Base-by-base conservation (phyloP, 768 basidiomycete genomes). In the Lactarius vividus region DNA sequence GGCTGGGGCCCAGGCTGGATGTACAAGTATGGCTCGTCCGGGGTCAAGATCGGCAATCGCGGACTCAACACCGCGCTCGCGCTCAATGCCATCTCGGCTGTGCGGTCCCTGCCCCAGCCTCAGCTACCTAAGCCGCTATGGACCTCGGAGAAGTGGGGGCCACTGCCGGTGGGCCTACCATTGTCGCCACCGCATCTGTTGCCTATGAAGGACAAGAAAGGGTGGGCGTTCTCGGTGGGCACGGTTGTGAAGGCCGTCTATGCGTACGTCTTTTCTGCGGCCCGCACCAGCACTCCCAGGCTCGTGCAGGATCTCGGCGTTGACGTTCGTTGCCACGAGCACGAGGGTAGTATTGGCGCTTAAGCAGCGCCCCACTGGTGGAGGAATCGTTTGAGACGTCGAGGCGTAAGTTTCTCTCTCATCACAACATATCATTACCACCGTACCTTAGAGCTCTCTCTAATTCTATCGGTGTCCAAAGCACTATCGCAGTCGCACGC, bases 1-100 rank as follows among this genome's bases (percentile, higher is more conserved):
- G 81, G 83, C 4, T 87, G 83, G 82, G 79, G 78, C 28, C 76
- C 76, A 10, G 80, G 85, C 1, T 85, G 83, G 83, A 75, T 86
- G 23, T 87, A 84, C 75, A 83, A 80, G 72, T 84, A 82, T 63
- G 83, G 82, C 4, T 77, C 78, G 0, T 78, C 81, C 0, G 81
- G 79, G 0, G 72, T 84, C 57, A 77, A 74, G 58, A 82, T 86
- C 33, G 81, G 83, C 15, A 86, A 86, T 72, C 79, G 82, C 7
- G 84, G 85, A 0, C 74, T 85, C 26, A 81, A 81, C 2, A 85
- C 84, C 28, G 84, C 84, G 1, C 69, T 85, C 29, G 84, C 84
- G 15, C 72, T 85, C 65, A 81, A 81, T 42, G 85, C 85, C 9
- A 77, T 85, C 46, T 73, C 77, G 57, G 74, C 73, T 2, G 70